A percentile compares a stretch with the other conserved stretches of the same genome.
These are phyloP conservation scores for Claviceps arundinis DNA, from an alignment of 2,329 filamentous ascomycete genomes.

Conservation along the genomic window DNA sequence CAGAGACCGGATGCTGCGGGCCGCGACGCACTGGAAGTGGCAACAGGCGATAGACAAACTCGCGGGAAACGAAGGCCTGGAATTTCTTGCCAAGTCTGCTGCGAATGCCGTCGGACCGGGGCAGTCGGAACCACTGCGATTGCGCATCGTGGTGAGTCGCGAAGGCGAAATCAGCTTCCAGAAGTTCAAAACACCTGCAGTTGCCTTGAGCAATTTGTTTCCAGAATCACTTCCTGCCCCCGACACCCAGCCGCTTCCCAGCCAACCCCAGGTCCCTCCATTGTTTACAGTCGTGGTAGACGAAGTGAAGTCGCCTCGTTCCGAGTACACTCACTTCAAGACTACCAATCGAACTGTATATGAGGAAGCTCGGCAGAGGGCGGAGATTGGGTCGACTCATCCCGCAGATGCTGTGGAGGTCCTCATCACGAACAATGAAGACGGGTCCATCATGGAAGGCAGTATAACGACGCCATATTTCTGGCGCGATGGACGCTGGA, in stretches of 20 bases:
- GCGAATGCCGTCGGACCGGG: constrained; percentile 23
- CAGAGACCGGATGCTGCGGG: constrained; percentile 60
- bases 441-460: constrained; percentile 67
- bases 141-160: constrained; percentile 42
- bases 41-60: constrained; percentile 29
- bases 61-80: constrained; percentile 31
- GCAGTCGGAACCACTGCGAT: constrained; percentile 26
- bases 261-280: constrained; percentile 14
- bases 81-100: constrained; percentile 19
- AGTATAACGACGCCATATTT: constrained; percentile 76
- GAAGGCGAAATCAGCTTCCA: constrained; percentile 34
- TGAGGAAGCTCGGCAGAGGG: constrained; percentile 51
- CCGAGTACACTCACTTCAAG: constrained; percentile 72
- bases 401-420: constrained; percentile 51
- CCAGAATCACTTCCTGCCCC: constrained; percentile 41
- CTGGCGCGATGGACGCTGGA: constrained; percentile 58
- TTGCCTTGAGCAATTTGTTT: constrained; percentile 40
- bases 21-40: constrained; percentile 45
- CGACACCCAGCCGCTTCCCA: constrained; percentile 8
- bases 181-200: constrained; percentile 20
- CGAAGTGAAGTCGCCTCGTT: constrained; percentile 24
- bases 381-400: constrained; percentile 39
- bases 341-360: constrained; percentile 67
- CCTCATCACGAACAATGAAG: constrained; percentile 49
- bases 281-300: constrained; percentile 34